phyloP scores from a whole-genome alignment of 768 basidiomycete species.

The Amanita inopinata region DNA sequence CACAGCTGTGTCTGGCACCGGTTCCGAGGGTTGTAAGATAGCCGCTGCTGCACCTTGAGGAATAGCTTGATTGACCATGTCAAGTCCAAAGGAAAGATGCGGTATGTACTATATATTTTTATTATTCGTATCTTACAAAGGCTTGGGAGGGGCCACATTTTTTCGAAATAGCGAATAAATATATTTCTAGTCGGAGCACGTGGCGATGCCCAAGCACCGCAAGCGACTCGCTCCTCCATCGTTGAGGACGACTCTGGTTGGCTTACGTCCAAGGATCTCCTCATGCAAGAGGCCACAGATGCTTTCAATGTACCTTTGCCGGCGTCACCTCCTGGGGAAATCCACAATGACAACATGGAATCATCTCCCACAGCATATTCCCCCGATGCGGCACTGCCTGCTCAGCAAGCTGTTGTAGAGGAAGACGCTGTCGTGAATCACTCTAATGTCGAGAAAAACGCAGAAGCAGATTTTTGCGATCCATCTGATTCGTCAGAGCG shows the following conservation, averaged over 20 bases:
- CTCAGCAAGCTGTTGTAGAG: background rate
- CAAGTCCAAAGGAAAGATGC: background rate
- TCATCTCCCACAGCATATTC: background rate
- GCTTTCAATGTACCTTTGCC: slow-evolving; percentile 5
- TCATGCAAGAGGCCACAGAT: slow-evolving; percentile 7
- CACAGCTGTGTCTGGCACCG: slow-evolving; percentile 52
- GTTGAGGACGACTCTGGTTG: background rate
- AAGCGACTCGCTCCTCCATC: background rate
- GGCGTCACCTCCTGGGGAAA: slow-evolving; percentile 4
- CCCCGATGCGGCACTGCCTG: background rate
- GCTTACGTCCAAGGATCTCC: background rate
- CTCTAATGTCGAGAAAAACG: too few relatives aligned
- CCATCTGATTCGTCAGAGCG: too few relatives aligned
- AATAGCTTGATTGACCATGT: slow-evolving; percentile 16
- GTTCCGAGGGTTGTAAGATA: slow-evolving; percentile 68
- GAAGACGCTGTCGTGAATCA: background rate
- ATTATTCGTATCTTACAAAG: too few relatives aligned
- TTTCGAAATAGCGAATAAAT: background rate
- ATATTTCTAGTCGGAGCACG: slow-evolving; percentile 4
- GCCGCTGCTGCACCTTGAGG: slow-evolving; percentile 62
- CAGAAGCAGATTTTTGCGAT: too few relatives aligned
- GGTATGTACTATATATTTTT: too few relatives aligned
- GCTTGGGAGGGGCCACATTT: too few relatives aligned
- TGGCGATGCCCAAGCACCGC: background rate
- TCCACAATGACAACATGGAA: background rate